Evolutionary conservation across 176 grass and related monocot species (phyloP).

Genomic region (Avena atlantica): DNA sequence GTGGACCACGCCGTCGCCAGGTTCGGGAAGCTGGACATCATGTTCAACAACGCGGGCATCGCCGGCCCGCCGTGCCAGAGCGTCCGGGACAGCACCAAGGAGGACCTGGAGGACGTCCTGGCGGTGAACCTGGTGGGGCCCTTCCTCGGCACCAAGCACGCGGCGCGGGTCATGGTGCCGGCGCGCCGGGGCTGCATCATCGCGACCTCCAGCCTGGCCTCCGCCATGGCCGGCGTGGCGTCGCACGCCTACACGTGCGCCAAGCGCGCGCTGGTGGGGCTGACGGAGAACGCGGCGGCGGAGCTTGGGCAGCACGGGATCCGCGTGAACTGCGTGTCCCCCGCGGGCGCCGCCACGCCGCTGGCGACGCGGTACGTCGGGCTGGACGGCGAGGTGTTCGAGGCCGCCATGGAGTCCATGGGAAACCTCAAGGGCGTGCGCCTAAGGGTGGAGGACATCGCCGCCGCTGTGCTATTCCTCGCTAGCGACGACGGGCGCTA

Average conservation of each 20-base stretch:
- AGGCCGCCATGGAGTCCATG: too few species aligned
- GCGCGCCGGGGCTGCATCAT: constrained; percentile 52
- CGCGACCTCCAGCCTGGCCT: constrained; percentile 49
- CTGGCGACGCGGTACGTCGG: too few species aligned
- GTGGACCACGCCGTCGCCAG: constrained; percentile 52
- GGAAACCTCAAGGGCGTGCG: too few species aligned
- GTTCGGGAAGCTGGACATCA: constrained; percentile 56
- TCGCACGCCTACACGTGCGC: constrained; percentile 53
- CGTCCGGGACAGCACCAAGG: constrained; percentile 50
- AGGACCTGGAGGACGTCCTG: constrained; percentile 52
- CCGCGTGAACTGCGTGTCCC: too few species aligned
- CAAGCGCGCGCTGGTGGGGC: constrained; percentile 25
- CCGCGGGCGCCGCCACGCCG: too few species aligned
- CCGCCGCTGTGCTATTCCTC: too few species aligned
- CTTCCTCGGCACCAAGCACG: constrained; percentile 66
- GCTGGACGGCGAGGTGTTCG: too few species aligned
- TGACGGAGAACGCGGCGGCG: too few species aligned
- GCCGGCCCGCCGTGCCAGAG: constrained; percentile 45
- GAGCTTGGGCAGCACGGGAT: too few species aligned
- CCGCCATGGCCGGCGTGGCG: constrained; percentile 24
- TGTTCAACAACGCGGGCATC: constrained; percentile 73
- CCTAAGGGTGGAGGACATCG: too few species aligned
- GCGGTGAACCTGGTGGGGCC: constrained; percentile 51
- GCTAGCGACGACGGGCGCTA: too few species aligned
- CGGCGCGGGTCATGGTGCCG: constrained; percentile 53